Evolutionary conservation across 1,284 basidiomycete genomes (phyloP).

Genomic region (Phaffia rhodozyma): DNA sequence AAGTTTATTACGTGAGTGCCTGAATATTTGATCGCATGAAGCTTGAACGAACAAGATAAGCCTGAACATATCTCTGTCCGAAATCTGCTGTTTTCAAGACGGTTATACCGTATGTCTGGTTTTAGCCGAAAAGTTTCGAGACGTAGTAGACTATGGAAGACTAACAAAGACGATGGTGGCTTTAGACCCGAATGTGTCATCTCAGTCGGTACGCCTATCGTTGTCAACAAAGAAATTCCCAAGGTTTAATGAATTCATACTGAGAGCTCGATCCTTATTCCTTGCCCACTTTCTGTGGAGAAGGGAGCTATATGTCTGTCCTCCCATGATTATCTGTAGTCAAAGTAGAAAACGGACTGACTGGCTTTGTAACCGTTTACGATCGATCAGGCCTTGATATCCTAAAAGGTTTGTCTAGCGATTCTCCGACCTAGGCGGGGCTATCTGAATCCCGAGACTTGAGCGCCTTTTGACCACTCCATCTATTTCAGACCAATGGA

Average conservation of each 20-base stretch:
- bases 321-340: background rate
- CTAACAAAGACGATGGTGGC: background rate
- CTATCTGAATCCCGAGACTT: background rate
- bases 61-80: background rate
- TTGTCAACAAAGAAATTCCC: background rate
- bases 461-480: constrained; percentile 22
- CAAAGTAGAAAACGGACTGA: background rate
- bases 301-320: constrained; percentile 37
- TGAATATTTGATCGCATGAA: background rate
- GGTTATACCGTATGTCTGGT: constrained; percentile 64
- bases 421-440: background rate
- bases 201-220: constrained; percentile 51
- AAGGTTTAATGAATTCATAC: background rate
- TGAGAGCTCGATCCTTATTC: background rate
- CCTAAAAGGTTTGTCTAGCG: constrained; percentile 62
- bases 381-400: constrained; percentile 41
- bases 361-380: background rate
- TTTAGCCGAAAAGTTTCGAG: background rate
- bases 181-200: constrained; percentile 73
- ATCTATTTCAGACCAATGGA: constrained; percentile 29
- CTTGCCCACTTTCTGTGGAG: background rate
- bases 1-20: constrained; percentile 67
- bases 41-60: background rate
- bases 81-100: constrained; percentile 32
- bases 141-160: background rate